Conservation (phyloP, 2,329 filamentous ascomycete species). For the Colletotrichum sublineola region DNA sequence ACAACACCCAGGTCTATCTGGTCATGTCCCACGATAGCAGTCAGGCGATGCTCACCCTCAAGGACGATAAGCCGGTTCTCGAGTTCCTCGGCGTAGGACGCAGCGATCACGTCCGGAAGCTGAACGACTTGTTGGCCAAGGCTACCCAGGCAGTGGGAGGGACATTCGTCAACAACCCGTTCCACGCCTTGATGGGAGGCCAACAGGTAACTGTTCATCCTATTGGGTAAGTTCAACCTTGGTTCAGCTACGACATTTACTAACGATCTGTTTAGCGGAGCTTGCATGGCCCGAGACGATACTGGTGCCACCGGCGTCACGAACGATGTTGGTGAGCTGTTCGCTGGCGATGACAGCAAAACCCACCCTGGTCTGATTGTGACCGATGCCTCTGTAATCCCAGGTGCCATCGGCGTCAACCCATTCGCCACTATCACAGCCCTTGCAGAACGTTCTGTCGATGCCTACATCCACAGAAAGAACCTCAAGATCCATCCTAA, state of each 20-base stretch:
- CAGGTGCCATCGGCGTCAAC: conserved; percentile 74
- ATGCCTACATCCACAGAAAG: conserved; percentile 59
- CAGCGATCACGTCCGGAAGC: conserved; percentile 65
- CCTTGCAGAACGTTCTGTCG: conserved; percentile 74
- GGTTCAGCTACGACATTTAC: conserved; percentile 30
- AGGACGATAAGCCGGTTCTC: conserved; percentile 70
- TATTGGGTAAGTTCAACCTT: conserved; percentile 60
- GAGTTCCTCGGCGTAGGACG: conserved; percentile 71
- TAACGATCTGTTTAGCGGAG: conserved; percentile 60
- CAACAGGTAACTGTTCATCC: conserved; percentile 76
- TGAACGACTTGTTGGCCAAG: conserved; percentile 65
- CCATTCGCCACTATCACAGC: conserved; percentile 78
- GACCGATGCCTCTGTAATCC: conserved; percentile 72
- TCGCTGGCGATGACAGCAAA: conserved; percentile 64
- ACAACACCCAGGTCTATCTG: conserved; percentile 73
- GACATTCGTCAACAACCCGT: conserved; percentile 70
- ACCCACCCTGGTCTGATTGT: conserved; percentile 71
- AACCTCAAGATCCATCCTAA: conserved; percentile 60
- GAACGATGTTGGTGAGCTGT: conserved; percentile 72
- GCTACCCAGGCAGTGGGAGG: conserved; percentile 71
- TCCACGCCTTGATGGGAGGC: conserved; percentile 66
- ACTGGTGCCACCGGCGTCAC: conserved; percentile 69
- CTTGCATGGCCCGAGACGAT: conserved; percentile 71
- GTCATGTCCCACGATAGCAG: conserved; percentile 78
- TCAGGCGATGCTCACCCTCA: conserved; percentile 70